phyloP scores from a whole-genome alignment of 345 rosid species.

The Citrus cavaleriei region DNA sequence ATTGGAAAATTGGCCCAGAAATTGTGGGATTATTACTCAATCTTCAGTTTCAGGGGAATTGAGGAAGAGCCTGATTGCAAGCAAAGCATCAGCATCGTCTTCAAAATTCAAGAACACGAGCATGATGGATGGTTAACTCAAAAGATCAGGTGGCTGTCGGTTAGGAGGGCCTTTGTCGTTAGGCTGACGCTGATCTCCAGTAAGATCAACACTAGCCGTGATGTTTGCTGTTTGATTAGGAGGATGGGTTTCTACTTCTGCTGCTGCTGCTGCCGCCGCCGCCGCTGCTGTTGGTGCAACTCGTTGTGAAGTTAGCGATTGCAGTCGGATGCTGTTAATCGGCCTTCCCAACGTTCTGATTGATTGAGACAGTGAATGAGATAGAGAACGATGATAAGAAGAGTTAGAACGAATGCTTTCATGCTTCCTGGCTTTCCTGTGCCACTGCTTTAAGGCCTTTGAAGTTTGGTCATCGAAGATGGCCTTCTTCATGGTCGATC shows the following conservation, averaged over 20 bases:
- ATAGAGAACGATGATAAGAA: background rate
- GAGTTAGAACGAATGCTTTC: constrained; percentile 22
- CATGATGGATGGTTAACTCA: constrained; percentile 17
- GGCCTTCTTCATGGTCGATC: constrained; percentile 89
- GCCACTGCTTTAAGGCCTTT: constrained; percentile 84
- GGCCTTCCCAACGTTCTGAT: constrained; percentile 21
- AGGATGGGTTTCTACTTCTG: background rate
- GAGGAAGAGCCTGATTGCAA: background rate
- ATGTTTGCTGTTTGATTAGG: constrained; percentile 37
- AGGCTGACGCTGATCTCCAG: constrained; percentile 16
- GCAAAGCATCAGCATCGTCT: background rate
- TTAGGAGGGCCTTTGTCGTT: background rate
- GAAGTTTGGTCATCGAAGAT: constrained; percentile 91
- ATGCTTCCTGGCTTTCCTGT: constrained; percentile 54
- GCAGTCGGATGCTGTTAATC: constrained; percentile 9
- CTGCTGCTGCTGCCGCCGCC: background rate
- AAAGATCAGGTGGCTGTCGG: constrained; percentile 21
- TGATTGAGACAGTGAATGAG: background rate
- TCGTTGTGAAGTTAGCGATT: constrained; percentile 8
- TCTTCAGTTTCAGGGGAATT: background rate
- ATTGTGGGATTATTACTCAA: background rate
- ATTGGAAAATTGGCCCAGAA: background rate
- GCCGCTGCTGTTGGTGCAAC: constrained; percentile 1
- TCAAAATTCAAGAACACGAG: background rate
- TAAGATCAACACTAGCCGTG: constrained; percentile 46